A percentile compares a stretch with the other conserved stretches of the same genome.
phyloP scores from a whole-genome alignment of 78 protist genomes.

The Neovahlkampfia damariscottae region DNA sequence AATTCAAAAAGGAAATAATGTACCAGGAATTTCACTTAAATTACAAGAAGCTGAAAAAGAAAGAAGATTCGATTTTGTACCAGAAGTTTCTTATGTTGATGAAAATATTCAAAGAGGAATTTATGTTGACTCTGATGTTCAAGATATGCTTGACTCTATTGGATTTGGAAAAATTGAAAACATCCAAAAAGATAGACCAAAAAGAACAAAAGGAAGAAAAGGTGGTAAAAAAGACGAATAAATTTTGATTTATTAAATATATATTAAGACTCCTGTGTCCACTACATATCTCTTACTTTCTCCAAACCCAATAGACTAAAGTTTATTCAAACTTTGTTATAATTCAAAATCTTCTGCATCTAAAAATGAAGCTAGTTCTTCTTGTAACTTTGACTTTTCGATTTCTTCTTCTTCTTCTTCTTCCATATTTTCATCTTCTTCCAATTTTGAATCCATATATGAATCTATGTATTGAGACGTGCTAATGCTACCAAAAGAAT shows the following conservation, averaged over 20 bases:
- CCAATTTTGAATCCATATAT: no score
- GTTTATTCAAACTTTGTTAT: no score
- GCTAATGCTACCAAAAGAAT: no score
- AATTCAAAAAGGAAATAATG: conserved; percentile 93
- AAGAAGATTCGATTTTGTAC: conserved; percentile 97
- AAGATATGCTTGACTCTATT: neutral
- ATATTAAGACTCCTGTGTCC: no score
- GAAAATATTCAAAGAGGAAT: neutral
- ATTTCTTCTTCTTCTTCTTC: no score
- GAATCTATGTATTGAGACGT: no score
- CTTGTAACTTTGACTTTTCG: no score
- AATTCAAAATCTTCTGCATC: no score
- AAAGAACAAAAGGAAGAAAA: neutral
- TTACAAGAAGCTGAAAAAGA: conserved; percentile 99
- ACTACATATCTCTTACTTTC: no score
- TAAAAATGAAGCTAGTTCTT: no score
- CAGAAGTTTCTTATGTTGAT: conserved; percentile 61
- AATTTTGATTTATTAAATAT: neutral
- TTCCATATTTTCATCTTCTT: no score
- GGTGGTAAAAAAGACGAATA: neutral
- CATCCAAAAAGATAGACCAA: neutral
- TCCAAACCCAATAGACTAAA: no score
- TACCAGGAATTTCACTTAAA: conserved; percentile 94
- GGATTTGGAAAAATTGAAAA: neutral
- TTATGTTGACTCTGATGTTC: neutral